Evolutionary conservation across 306 rosid species (phyloP), one percentile per base, ranked within the genome.

Genomic region (Alnus glutinosa): DNA sequence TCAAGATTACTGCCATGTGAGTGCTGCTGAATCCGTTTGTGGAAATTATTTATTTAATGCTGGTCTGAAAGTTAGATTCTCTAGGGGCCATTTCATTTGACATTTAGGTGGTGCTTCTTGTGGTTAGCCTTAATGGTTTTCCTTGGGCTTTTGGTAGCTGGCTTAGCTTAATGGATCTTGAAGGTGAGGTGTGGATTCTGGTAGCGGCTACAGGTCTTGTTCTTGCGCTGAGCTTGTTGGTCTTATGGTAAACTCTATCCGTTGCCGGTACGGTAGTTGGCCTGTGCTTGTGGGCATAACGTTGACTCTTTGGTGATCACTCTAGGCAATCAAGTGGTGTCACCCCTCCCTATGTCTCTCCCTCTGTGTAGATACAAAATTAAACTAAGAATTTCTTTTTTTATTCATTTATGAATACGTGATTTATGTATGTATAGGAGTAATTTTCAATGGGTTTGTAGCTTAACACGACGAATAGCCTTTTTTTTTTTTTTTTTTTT

Each of bases 1-100:
- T 77, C 52, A 36, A 19, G n/a, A 71, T 47, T 30, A 36, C 62
- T 57, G 83, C 59, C 82, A 66, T 32, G 77, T 37, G 78, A 76
- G 55, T 74, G 16, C 55, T 18, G 34, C 76, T 61, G 36, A 55
- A 77, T 76, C 58, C 71, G 23, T 63, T 44, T 64, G 57, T 18
- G 51, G 30, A 30, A 39, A 67, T 16, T 42, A 67, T 16, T 16
- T 67, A 39, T 42, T 39, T n/a, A 67, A 42, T 4, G 3, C 32
- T 42, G 9, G 72, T 42, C 51, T 18, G 15, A 9, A 23, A 9
- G 49, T 55, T 36, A 71, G 75, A 68, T 78, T 70, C 55, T 80
- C 66, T 32, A 71, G 50, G 72, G 4, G 44, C 57, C 11, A 63
- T 64, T 74, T 50, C 46, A 32, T 52, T 54, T 37, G 59, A 55